A percentile compares a stretch with the other conserved stretches of the same genome.
These are phyloP conservation scores for Phytopythium helicoides DNA, from an alignment of 352 stramenopile species.

Conservation along the genomic window DNA sequence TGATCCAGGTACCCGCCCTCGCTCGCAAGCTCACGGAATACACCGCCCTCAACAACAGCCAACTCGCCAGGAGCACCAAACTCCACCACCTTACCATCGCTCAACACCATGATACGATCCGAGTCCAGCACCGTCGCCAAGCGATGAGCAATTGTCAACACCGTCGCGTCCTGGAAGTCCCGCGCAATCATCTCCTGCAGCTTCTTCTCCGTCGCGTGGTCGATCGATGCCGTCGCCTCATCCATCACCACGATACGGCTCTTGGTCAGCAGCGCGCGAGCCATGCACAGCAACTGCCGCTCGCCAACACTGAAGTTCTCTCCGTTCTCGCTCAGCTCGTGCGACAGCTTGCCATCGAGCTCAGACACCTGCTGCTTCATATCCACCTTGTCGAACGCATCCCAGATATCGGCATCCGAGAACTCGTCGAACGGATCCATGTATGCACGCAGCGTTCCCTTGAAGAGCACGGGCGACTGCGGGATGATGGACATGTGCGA, in stretches of 20 bases:
- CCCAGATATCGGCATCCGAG: conserved; percentile 56
- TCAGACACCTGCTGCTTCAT: conserved; percentile 31
- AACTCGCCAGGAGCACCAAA: conserved; percentile 64
- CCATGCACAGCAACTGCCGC: conserved; percentile 91
- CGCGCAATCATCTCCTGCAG: conserved; percentile 65
- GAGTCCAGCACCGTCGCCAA: conserved; percentile 89
- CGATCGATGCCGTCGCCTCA: conserved; percentile 87
- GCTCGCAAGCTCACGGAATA: conserved; percentile 11
- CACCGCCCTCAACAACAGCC: conserved; percentile 15
- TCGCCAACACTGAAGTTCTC: conserved; percentile 61
- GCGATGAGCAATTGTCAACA: conserved; percentile 93
- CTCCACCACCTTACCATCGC: conserved; percentile 79
- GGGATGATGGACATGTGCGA: conserved; percentile 47
- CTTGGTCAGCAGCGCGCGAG: conserved; percentile 83
- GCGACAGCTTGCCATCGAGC: conserved; percentile 6
- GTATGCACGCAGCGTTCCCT: conserved; percentile 80
- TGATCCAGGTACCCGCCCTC: too few species aligned
- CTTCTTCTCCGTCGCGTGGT: conserved; percentile 50
- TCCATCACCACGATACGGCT: conserved; percentile 92
- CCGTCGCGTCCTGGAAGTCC: conserved; percentile 86
- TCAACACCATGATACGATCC: conserved; percentile 86
- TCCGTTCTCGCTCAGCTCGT: conserved; percentile 49
- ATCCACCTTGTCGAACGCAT: conserved; percentile 49
- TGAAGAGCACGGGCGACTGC: conserved; percentile 90
- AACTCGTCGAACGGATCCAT: conserved; percentile 86